These are phyloP conservation scores for Wickerhamomyces chaumierensis DNA, from an alignment of 805 yeast genomes.

Conservation along the genomic window DNA sequence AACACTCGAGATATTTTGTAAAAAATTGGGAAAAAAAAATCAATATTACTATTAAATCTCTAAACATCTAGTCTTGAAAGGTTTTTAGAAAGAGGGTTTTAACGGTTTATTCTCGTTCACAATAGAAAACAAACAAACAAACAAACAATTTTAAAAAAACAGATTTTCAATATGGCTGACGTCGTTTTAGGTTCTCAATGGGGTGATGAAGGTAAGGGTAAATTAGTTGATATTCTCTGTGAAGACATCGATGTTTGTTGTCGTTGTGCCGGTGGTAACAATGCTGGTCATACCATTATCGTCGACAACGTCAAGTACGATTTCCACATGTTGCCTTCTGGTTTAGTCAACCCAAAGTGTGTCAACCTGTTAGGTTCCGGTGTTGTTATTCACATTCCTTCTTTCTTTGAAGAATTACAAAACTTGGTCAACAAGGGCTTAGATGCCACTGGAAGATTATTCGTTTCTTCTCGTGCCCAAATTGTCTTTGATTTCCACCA, in stretches of 20 bases:
- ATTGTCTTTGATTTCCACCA: slow-evolving; percentile 97
- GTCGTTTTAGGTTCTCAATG: slow-evolving; percentile 98
- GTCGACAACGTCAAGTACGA: slow-evolving; percentile 83
- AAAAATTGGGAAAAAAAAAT: too few relatives aligned
- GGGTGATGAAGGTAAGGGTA: slow-evolving; percentile 99
- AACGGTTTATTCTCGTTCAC: slow-evolving; percentile 2
- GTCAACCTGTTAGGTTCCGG: slow-evolving; percentile 88
- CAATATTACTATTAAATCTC: background rate
- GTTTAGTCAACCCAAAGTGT: slow-evolving; percentile 91
- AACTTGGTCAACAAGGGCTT: slow-evolving; percentile 77
- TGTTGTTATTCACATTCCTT: slow-evolving; percentile 91
- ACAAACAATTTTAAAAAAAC: too few relatives aligned
- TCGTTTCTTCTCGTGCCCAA: slow-evolving; percentile 89
- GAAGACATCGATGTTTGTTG: slow-evolving; percentile 95
- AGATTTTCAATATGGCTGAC: slow-evolving; percentile 24
- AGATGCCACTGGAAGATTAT: slow-evolving; percentile 49
- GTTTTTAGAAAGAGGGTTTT: slow-evolving; percentile 1
- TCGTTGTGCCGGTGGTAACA: slow-evolving; percentile 97
- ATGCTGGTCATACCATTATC: slow-evolving; percentile 98
- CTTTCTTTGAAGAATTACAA: slow-evolving; percentile 79
- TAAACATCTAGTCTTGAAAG: background rate
- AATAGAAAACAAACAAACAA: too few relatives aligned
- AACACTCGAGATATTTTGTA: background rate
- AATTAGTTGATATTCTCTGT: slow-evolving; percentile 88
- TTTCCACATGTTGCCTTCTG: slow-evolving; percentile 98